Percentiles rank a stretch among this genome's conserved stretches.
These are phyloP conservation scores for Geotrichum cucujoidarum DNA, from an alignment of 1,139 yeast species.

Conservation along the genomic window DNA sequence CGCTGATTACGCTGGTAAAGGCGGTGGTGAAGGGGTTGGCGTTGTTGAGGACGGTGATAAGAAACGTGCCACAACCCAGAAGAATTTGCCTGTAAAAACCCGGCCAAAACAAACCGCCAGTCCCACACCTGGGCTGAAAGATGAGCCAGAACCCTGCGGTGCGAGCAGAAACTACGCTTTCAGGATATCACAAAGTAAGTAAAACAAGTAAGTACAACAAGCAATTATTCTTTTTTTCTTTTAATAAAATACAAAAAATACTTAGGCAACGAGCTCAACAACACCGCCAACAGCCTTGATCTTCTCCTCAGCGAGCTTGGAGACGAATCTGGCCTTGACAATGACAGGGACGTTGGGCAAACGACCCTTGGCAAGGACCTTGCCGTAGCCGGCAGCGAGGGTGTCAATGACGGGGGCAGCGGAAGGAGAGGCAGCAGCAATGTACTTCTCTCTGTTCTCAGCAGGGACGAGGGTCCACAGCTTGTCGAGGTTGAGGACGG, in stretches of 20 bases:
- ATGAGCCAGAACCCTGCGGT: no score
- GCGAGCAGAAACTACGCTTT: no score
- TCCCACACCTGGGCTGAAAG: no score
- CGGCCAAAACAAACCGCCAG: no score
- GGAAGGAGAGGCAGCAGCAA: slow-evolving; percentile 75
- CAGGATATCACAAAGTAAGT: background rate
- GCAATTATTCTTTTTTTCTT: background rate
- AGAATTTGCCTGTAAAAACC: no score
- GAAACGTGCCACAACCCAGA: no score
- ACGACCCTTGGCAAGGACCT: slow-evolving; percentile 99
- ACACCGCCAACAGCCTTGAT: slow-evolving; percentile 99
- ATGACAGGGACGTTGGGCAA: slow-evolving; percentile 97
- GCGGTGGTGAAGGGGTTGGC: no score
- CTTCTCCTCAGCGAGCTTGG: slow-evolving; percentile 99
- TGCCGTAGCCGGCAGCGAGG: slow-evolving; percentile 99
- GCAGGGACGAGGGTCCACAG: slow-evolving; percentile 96
- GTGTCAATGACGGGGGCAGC: slow-evolving; percentile 99
- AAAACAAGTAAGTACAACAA: background rate
- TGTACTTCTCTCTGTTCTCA: slow-evolving; percentile 92
- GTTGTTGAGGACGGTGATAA: no score
- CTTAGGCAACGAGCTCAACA: slow-evolving; percentile 96
- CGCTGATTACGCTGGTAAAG: no score
- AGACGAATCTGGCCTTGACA: slow-evolving; percentile 98
- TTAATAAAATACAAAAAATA: slow-evolving; percentile 15
- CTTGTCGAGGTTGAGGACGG: slow-evolving; percentile 96